Base-by-base conservation (phyloP, 192 early-diverging fungal genomes). In the Backusella morwellensis region DNA sequence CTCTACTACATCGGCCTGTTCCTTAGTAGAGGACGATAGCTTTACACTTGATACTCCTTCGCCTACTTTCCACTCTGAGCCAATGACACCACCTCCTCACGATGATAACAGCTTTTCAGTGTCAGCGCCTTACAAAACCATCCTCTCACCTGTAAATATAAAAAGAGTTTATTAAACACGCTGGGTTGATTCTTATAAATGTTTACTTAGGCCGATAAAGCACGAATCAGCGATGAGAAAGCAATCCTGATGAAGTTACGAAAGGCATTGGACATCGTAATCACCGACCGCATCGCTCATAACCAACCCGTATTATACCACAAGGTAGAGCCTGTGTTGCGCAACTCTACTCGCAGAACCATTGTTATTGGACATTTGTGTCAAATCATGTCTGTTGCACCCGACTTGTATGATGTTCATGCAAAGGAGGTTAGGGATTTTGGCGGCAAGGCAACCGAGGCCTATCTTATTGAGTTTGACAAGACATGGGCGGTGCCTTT, bases 241-340 rank as follows among this genome's bases (percentile, higher is more conserved):
- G 7, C 38, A 12, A 67, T 66, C 1, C 41, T 75, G 17, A 68
- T 40, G 36, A 75, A 66, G 44, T 7, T 75, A 34, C 59, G 74
- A 32, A 66, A 75, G 29, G 74, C 74, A 34, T 40, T 75, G 21
- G 74, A 75, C 35, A 75, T 75, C 17, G 41, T 66, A 29, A 38
- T 75, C 9, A 75, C 74, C 6, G 56, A 66, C 41, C 74, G 63
- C 23, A 40, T 32, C 19, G 74, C 74, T 11, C 66, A 54, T 29
- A 75, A 66, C 7, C 63, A 68, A 15, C 74, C 74, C 35, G 63
- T 41, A n/a, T 47, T 75, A 35, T 75, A 66, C 29, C 74, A 75
- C 52, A 56, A 75, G 15, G 35, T 75, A 35, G 59, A 75, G 44
- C 6, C 63, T 35, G 74, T 75, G 17, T 42, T 66, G n/a, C 32